Percentiles rank a stretch among this genome's conserved stretches.
phyloP scores from a whole-genome alignment of 2,329 filamentous ascomycete species.

The Tolypocladium ophioglossoides region DNA sequence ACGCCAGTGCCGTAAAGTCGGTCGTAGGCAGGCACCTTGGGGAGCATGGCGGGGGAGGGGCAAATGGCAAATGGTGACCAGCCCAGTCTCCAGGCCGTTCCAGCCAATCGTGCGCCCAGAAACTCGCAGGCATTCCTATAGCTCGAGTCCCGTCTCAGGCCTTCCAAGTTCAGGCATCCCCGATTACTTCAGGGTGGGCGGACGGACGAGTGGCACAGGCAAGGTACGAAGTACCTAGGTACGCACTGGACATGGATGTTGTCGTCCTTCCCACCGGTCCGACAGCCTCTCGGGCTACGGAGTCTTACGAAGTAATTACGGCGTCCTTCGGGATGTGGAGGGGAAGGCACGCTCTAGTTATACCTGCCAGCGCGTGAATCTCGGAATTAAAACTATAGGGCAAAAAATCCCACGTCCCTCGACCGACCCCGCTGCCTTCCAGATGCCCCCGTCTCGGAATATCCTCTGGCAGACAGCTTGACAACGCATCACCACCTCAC shows the following conservation, averaged over 20 bases:
- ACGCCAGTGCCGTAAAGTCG: neutral
- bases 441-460: conserved; percentile 10
- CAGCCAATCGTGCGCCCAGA: neutral
- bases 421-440: neutral
- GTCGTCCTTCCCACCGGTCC: too few species aligned
- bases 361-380: neutral
- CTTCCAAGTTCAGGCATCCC: neutral
- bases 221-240: too few species aligned
- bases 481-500: conserved; percentile 37
- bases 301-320: too few species aligned
- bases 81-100: neutral
- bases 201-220: neutral
- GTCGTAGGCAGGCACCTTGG: too few species aligned
- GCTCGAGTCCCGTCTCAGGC: neutral
- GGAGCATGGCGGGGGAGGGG: conserved; percentile 8
- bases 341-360: neutral
- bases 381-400: neutral
- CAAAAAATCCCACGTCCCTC: neutral
- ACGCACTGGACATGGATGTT: too few species aligned
- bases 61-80: conserved; percentile 1
- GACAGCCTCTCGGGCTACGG: too few species aligned
- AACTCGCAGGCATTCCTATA: neutral
- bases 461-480: conserved; percentile 27
- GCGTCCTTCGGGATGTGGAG: too few species aligned
- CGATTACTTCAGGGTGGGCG: neutral